Conservation (phyloP, 768 basidiomycete species). For the Leucocoprinus birnbaumii region DNA sequence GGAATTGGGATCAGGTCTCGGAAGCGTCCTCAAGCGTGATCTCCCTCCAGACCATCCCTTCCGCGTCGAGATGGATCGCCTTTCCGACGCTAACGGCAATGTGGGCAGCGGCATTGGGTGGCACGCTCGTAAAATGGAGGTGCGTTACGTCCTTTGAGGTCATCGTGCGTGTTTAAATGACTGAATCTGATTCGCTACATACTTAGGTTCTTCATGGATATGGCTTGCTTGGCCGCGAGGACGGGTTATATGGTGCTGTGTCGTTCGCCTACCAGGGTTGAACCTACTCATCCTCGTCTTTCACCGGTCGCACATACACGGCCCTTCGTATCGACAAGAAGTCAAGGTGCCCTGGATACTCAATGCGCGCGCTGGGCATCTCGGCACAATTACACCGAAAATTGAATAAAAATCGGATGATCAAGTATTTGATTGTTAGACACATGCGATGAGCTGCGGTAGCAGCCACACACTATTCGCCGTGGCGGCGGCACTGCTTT, state of each 20-base stretch:
- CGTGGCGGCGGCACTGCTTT: too few species aligned
- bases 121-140: slow-evolving; percentile 98
- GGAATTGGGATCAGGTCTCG: slow-evolving; percentile 30
- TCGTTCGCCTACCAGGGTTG: slow-evolving; percentile 93
- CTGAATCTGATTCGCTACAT: not conserved
- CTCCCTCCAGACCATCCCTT: slow-evolving; percentile 61
- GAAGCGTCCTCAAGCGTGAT: slow-evolving; percentile 55
- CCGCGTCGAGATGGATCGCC: slow-evolving; percentile 63
- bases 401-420: too few species aligned
- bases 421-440: too few species aligned
- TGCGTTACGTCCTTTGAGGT: slow-evolving; percentile 33
- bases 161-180: not conserved
- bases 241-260: slow-evolving; percentile 91
- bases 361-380: too few species aligned
- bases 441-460: too few species aligned
- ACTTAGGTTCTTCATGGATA: slow-evolving; percentile 77
- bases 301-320: too few species aligned
- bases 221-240: slow-evolving; percentile 90
- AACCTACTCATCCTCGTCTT: slow-evolving; percentile 13
- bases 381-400: too few species aligned
- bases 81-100: slow-evolving; percentile 82
- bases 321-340: too few species aligned
- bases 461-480: too few species aligned
- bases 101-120: slow-evolving; percentile 92
- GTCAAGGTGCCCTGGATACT: too few species aligned